Evolutionary conservation across 441 rosid species (phyloP), one percentile per base, ranked within the genome.

Genomic region (Adansonia gregorii): DNA sequence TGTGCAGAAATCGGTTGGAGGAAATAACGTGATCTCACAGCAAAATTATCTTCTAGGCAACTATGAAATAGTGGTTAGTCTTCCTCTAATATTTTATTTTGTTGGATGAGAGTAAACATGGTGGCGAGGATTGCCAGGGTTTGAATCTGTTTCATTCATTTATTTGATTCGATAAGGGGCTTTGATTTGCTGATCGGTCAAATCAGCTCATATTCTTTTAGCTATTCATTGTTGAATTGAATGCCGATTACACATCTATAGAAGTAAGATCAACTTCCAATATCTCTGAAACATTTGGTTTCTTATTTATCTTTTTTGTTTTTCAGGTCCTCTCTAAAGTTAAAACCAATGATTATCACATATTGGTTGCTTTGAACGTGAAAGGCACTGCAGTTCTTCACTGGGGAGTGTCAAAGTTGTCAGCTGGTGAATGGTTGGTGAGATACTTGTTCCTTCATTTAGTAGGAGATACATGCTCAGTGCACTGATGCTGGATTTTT

Each of bases 341-440:
- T 75, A 35, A 84, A 52, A 77, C 59, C 41, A 83, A 85, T 35
- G 85, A 85, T 78, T 78, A 79, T 85, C 89, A 82, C 78, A 67
- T 89, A 60, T 78, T 85, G 81, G 83, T 91, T 46, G 89, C 90
- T 78, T 81, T 84, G 71, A 89, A 89, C 79, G 73, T 80, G 82
- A 78, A 81, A 82, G 91, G 91, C 69, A 76, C 87, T 78, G 66
- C 86, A 49, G 79, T 89, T 82, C 91, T 91, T 78, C 91, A 91
- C 64, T 89, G 93, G 94, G 91, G 89, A 51, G 82, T 91, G 35
- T 83, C 91, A 63, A 85, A 88, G 84, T 86, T 82, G 52, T 85
- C 84, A 49, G 69, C 79, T 69, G 88, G 83, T 78, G 93, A 89
- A 83, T 91, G 93, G 93, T 83, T 86, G 93, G 90, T 89, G 80